Evolutionary conservation across 768 basidiomycete genomes (phyloP).

Genomic region (Coprinopsis cinerea): DNA sequence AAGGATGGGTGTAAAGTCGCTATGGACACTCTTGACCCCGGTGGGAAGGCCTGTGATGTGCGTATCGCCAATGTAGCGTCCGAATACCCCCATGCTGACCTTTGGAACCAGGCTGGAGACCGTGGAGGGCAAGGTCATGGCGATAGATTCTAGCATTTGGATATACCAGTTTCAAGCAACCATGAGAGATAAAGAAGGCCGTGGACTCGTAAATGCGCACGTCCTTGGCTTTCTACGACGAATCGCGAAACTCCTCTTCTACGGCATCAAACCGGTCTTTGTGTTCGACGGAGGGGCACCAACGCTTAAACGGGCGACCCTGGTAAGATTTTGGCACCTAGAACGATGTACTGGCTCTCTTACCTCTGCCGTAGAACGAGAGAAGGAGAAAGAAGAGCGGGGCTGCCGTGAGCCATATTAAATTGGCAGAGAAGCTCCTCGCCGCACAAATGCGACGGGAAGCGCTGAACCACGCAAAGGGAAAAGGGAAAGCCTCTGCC

Average conservation of each 20-base stretch:
- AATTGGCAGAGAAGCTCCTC: constrained; percentile 85
- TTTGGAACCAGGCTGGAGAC: constrained; percentile 69
- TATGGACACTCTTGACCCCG: constrained; percentile 91
- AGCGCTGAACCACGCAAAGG: constrained; percentile 56
- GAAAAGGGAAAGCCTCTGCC: constrained; percentile 35
- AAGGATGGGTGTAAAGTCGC: constrained; percentile 91
- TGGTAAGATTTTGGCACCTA: constrained; percentile 44
- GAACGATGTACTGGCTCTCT: background rate
- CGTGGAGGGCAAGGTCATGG: constrained; percentile 90
- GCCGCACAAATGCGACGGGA: constrained; percentile 91
- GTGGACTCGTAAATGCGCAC: constrained; percentile 86
- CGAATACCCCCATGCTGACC: background rate
- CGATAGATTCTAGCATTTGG: constrained; percentile 99
- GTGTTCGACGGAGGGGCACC: constrained; percentile 99
- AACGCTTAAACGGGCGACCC: constrained; percentile 78
- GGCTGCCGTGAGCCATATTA: constrained; percentile 78
- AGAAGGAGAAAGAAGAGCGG: constrained; percentile 89
- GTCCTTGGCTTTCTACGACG: constrained; percentile 86
- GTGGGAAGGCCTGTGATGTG: constrained; percentile 92
- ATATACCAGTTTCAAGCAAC: constrained; percentile 99
- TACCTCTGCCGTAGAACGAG: constrained; percentile 50
- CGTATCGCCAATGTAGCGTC: constrained; percentile 19
- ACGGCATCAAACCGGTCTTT: constrained; percentile 97
- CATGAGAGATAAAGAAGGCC: constrained; percentile 96
- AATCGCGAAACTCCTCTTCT: constrained; percentile 91